Base-by-base conservation (phyloP, 116 monocot species). In the Dioscorea cayenensis region DNA sequence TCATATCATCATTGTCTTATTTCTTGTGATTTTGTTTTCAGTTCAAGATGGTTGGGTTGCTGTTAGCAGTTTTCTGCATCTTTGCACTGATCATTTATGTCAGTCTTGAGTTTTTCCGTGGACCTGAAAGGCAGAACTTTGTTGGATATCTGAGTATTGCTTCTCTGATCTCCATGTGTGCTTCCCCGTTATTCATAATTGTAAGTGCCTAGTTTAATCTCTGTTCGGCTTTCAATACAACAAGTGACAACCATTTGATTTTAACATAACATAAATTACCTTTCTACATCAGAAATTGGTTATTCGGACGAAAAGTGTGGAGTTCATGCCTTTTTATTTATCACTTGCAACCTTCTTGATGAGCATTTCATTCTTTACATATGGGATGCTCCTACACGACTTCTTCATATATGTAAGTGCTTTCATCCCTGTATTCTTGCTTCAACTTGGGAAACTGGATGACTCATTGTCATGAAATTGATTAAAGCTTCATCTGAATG, bases 291-390 rank as follows among this genome's bases (percentile, higher is more conserved):
- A 94, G 95, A 92, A 87, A 75, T 82, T 95, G 87, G 95, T 95
- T 64, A 89, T 95, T 36, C 83, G 71, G 74, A 95, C 87, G 1
- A 84, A 22, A 72, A 95, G 95, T 36, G 90, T 95, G 48, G 95
- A 95, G 72, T 95, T 84, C 90, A 95, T 95, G 95, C 95, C 95
- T 9, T 92, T 95, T 72, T 92, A 89, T 71, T 71, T 95, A 6
- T 95, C 95, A 12, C 77, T 92, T 23, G 81, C 89, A 13, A 92
- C 92, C n/a, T 95, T 95, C 71, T 79, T 92, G 70, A 95, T 95
- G 92, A 95, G 95, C 69, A 48, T 82, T 38, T 89, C 92, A 2
- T 95, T 95, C 87, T 92, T 95, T 71, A 89, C 82, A 13, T 95
- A 95, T 64, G 95, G 92, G 38, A 73, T 87, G 84, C 68, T 95